Evolutionary conservation across 352 stramenopile genomes (phyloP), one percentile per base, ranked within the genome.

Genomic region (Phytophthora ramorum): DNA sequence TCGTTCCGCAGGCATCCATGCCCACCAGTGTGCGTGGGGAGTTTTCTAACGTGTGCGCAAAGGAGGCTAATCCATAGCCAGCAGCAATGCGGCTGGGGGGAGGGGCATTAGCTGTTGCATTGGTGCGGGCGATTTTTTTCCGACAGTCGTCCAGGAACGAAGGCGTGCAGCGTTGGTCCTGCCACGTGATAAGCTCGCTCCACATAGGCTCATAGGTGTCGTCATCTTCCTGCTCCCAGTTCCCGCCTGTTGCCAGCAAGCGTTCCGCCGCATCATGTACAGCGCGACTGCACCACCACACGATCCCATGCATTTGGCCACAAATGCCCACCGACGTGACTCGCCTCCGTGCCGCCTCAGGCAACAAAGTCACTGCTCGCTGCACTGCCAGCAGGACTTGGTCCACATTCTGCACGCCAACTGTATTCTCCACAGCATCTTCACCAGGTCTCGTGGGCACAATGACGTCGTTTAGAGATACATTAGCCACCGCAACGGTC

Each of bases 261-360:
- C 53, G 56, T 46, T 71, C 58, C 7, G 72, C 60, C 17, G 61
- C 53, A 0, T 65, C 61, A 10, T 66, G 32, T 20, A 90, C 79
- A 0, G 71, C 67, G 2, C 67, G 76, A 22, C 79, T 79, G 28
- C 72, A 78, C 87, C 87, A 95, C 87, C 87, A 95, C 41, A 93
- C 67, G 46, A 95, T 93, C 6, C 87, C 87, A 47, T 95, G 87
- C 87, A 95, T 95, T 85, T 95, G 87, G 38, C 87, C 87, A 34
- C 87, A 95, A 58, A 95, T 84, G 4, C 82, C 83, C 32, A 95
- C 58, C 0, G 75, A 83, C 20, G 52, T 51, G 19, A 89, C 40
- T 17, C 67, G 61, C 22, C 44, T 37, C 24, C 78, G 52, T 30
- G 57, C 30, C 20, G 61, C 45, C 20, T 38, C 54, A 1, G 80